These are phyloP conservation scores for Zelopaecilomyces penicillatus DNA, from an alignment of 2,329 filamentous ascomycete species.

Conservation along the genomic window DNA sequence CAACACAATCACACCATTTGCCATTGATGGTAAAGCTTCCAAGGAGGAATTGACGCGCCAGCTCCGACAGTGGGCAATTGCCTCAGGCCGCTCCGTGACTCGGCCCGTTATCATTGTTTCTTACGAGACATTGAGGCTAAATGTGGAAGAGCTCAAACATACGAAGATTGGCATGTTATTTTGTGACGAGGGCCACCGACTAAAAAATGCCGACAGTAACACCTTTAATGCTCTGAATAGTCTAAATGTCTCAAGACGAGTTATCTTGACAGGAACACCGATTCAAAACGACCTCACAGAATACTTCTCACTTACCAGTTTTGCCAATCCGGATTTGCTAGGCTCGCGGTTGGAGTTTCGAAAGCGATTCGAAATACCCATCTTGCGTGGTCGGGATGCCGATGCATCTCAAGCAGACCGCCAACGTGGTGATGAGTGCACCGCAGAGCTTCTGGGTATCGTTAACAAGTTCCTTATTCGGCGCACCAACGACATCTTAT, in stretches of 20 bases:
- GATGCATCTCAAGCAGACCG: constrained; percentile 77
- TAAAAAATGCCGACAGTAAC: constrained; percentile 95
- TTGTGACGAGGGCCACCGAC: constrained; percentile 90
- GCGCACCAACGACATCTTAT: constrained; percentile 93
- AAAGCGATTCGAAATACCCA: constrained; percentile 88
- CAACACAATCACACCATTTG: constrained; percentile 86
- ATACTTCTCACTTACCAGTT: constrained; percentile 92
- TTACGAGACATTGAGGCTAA: constrained; percentile 88
- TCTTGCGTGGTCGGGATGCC: constrained; percentile 83
- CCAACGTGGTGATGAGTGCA: constrained; percentile 72
- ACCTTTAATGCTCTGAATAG: constrained; percentile 88
- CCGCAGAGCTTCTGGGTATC: constrained; percentile 68
- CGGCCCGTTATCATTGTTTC: constrained; percentile 94
- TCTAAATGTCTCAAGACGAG: constrained; percentile 80
- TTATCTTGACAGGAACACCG: constrained; percentile 92
- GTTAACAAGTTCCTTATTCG: constrained; percentile 99
- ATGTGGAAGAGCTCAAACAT: constrained; percentile 82
- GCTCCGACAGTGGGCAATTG: constrained; percentile 88
- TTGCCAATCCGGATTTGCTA: constrained; percentile 87
- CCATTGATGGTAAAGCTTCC: constrained; percentile 90
- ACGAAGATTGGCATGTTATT: constrained; percentile 87
- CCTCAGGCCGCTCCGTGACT: constrained; percentile 80
- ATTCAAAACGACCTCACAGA: constrained; percentile 99
- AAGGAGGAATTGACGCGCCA: constrained; percentile 90
- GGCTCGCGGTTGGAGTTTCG: constrained; percentile 86